Conservation (phyloP, 2,329 filamentous ascomycete genomes). For the Nemania sp. region DNA sequence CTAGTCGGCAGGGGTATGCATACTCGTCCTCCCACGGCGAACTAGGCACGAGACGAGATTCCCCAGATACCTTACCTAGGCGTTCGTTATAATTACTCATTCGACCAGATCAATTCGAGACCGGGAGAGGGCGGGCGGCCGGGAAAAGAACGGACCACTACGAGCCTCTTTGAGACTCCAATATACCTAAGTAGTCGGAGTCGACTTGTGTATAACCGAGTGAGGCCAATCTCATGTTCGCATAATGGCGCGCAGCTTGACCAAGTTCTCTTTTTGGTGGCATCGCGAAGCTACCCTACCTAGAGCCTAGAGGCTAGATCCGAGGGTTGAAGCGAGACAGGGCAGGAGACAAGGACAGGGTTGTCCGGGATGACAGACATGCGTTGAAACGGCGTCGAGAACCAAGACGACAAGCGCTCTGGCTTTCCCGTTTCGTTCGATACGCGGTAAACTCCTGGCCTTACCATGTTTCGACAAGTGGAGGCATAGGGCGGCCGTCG, state of each 20-base stretch:
- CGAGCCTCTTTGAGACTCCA: constrained; percentile 1
- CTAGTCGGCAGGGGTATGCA: constrained; percentile 2
- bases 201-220: neutral
- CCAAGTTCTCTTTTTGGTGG: neutral
- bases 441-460: constrained; percentile 26
- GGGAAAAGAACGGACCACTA: neutral
- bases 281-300: constrained; percentile 16
- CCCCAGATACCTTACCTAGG: constrained; percentile 4
- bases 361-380: constrained; percentile 23
- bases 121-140: neutral
- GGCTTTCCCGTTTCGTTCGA: constrained; percentile 33
- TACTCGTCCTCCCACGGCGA: constrained; percentile 18
- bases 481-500: constrained; percentile 22
- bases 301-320: too few species aligned
- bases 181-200: neutral
- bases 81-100: constrained; percentile 6
- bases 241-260: neutral
- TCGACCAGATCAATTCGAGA: constrained; percentile 9
- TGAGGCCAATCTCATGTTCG: neutral
- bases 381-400: constrained; percentile 25
- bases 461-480: constrained; percentile 25
- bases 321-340: constrained; percentile 10
- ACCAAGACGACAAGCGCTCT: constrained; percentile 29
- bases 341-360: constrained; percentile 23
- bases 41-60: constrained; percentile 21